A percentile compares a stretch with the other conserved stretches of the same genome.
Conservation (phyloP, 176 grass and related monocot genomes). For the Bothriochloa decipiens region DNA sequence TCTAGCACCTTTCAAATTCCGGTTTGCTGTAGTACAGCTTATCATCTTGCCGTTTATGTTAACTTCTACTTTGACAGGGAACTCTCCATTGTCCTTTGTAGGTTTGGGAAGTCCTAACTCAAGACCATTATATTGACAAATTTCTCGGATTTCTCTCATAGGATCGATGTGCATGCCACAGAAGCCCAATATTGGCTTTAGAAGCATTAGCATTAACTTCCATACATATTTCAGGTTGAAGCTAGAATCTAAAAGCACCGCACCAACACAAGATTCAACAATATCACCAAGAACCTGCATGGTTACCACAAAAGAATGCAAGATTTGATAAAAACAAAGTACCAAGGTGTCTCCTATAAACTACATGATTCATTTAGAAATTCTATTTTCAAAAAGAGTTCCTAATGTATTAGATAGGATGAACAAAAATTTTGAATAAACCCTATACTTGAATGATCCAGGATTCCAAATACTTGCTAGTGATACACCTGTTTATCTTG, state of each 20-base stretch:
- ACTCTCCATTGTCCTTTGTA: constrained; percentile 35
- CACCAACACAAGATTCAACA: constrained; percentile 94
- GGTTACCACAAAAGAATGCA: constrained; percentile 34
- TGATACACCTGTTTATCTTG: constrained; percentile 15
- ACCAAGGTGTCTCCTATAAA: constrained; percentile 15
- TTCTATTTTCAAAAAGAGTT: constrained; percentile 21
- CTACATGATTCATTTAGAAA: constrained; percentile 15
- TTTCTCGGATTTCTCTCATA: constrained; percentile 80
- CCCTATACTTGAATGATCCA: constrained; percentile 5
- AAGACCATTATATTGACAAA: constrained; percentile 71
- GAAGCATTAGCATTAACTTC: constrained; percentile 77
- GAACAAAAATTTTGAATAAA: constrained; percentile 21
- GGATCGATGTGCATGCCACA: constrained; percentile 71
- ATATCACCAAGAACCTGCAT: constrained; percentile 93
- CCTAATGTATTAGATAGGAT: not conserved
- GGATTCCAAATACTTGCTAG: constrained; percentile 27
- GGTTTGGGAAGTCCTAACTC: constrained; percentile 67
- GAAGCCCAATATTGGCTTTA: constrained; percentile 68
- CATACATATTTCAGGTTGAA: constrained; percentile 77
- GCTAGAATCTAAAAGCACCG: constrained; percentile 83
- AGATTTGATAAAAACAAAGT: constrained; percentile 45
- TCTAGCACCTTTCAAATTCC: constrained; percentile 76
- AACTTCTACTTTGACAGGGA: constrained; percentile 79
- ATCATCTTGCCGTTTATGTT: constrained; percentile 46
- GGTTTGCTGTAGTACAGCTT: constrained; percentile 62